Conservation (phyloP, 2,329 filamentous ascomycete species). For the Coniochaeta sp. region DNA sequence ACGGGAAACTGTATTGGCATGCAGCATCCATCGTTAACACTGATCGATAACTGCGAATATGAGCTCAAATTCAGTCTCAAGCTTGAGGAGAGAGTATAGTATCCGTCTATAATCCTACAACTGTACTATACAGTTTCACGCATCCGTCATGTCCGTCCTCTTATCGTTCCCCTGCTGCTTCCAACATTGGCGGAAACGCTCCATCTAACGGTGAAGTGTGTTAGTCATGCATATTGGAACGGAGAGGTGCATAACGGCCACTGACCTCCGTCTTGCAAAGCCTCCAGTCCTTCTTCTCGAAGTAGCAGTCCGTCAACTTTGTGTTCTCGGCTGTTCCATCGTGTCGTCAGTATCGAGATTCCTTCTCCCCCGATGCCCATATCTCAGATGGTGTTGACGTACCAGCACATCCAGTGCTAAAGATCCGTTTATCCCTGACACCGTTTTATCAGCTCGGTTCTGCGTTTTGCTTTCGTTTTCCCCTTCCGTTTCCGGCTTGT, state of each 20-base stretch:
- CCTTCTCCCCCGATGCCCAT: too few species aligned
- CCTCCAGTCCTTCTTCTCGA: slow-evolving; percentile 93
- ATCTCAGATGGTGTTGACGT: slow-evolving; percentile 16
- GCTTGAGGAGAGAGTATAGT: not conserved
- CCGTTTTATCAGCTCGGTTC: slow-evolving; percentile 14
- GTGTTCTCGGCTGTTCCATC: slow-evolving; percentile 68
- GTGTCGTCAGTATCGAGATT: slow-evolving; percentile 7
- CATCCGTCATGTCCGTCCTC: slow-evolving; percentile 70
- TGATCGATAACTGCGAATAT: not conserved
- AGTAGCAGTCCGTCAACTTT: slow-evolving; percentile 92
- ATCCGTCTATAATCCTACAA: not conserved
- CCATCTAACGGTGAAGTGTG: slow-evolving; percentile 65
- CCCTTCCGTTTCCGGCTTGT: not conserved
- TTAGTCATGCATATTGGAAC: slow-evolving; percentile 2
- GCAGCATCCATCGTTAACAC: not conserved
- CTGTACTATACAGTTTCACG: not conserved
- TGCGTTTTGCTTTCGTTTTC: too few species aligned
- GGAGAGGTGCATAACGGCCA: not conserved
- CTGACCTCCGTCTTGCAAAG: slow-evolving; percentile 76
- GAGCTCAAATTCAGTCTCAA: not conserved
- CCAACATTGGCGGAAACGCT: slow-evolving; percentile 84
- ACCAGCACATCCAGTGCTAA: slow-evolving; percentile 92
- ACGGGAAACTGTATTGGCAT: too few species aligned
- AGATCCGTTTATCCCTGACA: slow-evolving; percentile 93
- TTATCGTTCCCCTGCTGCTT: slow-evolving; percentile 81